A percentile compares a stretch with the other conserved stretches of the same genome.
Conservation (phyloP, 2,329 filamentous ascomycete genomes). For the Aspergillus niger region DNA sequence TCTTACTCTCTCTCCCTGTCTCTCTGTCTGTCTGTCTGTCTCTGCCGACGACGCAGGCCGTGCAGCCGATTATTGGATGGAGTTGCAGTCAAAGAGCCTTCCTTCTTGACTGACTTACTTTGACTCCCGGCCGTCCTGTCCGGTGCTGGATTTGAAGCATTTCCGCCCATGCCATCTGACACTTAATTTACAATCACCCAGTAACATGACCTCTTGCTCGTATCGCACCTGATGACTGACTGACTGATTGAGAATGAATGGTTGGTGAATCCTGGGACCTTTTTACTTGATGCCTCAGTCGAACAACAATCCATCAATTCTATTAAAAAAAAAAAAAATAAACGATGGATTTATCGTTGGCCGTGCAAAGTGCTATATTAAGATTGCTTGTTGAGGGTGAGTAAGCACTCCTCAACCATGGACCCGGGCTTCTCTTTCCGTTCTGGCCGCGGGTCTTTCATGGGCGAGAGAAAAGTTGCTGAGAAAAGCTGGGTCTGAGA, state of each 20-base stretch:
- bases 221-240: not conserved
- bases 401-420: constrained; percentile 1
- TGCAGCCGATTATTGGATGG: constrained; percentile 11
- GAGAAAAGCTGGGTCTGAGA: not conserved
- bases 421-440: constrained; percentile 6
- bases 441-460: constrained; percentile 5
- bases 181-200: not conserved
- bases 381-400: not conserved
- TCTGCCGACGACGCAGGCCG: not conserved
- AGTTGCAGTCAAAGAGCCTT: constrained; percentile 2
- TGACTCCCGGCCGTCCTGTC: not conserved
- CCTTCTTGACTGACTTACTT: not conserved
- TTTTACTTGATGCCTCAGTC: too few relatives aligned
- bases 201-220: not conserved
- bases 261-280: not conserved
- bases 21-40: not conserved
- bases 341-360: not conserved
- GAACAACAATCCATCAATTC: too few relatives aligned
- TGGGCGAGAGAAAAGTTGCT: too few relatives aligned
- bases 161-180: not conserved
- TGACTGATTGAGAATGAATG: not conserved
- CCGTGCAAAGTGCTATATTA: not conserved
- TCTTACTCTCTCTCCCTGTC: not conserved
- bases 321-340: too few relatives aligned
- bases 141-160: not conserved